Percentiles rank a stretch among this genome's conserved stretches.
Conservation (phyloP, 192 early-diverging fungal species). For the Mortierella hygrophila region DNA sequence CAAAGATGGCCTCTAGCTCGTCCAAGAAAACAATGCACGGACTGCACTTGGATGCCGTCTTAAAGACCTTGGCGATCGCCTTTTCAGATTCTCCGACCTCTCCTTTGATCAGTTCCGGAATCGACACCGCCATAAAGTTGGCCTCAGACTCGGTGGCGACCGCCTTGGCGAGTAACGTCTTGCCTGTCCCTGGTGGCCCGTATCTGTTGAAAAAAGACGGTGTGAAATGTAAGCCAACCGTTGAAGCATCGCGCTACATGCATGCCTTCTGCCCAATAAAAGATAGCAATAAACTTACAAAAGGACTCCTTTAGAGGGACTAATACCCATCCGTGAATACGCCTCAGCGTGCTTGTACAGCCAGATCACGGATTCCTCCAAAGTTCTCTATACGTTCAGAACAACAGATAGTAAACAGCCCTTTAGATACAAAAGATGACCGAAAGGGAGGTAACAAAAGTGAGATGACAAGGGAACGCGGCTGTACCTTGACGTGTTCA, state of each 20-base stretch:
- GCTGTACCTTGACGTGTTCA: slow-evolving; percentile 71
- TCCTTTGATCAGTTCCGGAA: slow-evolving; percentile 88
- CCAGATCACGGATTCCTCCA: slow-evolving; percentile 88
- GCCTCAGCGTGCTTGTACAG: slow-evolving; percentile 72
- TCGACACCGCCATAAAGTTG: slow-evolving; percentile 84
- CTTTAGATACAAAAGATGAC: not conserved
- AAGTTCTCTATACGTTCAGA: slow-evolving; percentile 55
- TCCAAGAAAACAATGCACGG: slow-evolving; percentile 94
- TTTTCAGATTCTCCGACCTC: slow-evolving; percentile 97
- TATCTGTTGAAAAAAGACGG: slow-evolving; percentile 48
- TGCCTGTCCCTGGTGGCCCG: slow-evolving; percentile 94
- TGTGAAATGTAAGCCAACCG: not conserved
- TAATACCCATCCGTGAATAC: slow-evolving; percentile 77
- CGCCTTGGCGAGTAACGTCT: slow-evolving; percentile 90
- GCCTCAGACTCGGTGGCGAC: slow-evolving; percentile 84
- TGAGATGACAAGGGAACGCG: not conserved
- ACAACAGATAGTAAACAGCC: not conserved
- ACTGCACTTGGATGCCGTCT: slow-evolving; percentile 72
- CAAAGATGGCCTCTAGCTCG: slow-evolving; percentile 93
- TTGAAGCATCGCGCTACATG: not conserved
- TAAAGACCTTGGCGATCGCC: slow-evolving; percentile 81
- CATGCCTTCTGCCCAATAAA: not conserved
- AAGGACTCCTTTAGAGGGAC: slow-evolving; percentile 84
- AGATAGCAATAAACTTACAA: slow-evolving; percentile 60
- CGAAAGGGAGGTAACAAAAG: not conserved